phyloP scores from a whole-genome alignment of 495 filamentous ascomycete species.

The Podospora appendiculata region DNA sequence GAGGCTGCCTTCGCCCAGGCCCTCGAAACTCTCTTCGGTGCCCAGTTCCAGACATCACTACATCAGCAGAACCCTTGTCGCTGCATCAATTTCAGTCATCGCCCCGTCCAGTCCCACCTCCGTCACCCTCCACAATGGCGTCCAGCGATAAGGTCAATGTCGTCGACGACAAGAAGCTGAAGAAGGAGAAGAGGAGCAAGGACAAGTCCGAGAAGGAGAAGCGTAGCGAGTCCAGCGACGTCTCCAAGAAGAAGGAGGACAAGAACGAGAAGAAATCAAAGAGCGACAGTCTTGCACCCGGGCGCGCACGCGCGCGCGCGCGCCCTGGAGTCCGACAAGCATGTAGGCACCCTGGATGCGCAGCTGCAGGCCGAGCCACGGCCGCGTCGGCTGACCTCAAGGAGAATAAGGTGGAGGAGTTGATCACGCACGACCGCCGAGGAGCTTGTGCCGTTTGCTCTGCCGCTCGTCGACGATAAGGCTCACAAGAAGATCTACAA shows the following conservation, averaged over 20 bases:
- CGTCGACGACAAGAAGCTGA: conserved; percentile 10
- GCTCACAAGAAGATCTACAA: conserved; percentile 86
- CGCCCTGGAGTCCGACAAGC: conserved; percentile 11
- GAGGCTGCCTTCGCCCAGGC: not conserved
- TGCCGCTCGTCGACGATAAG: conserved; percentile 87
- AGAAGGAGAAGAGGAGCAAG: conserved; percentile 13
- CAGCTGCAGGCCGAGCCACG: conserved; percentile 18
- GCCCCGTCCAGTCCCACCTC: no score
- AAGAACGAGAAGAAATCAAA: conserved; percentile 55
- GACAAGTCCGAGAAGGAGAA: conserved; percentile 67
- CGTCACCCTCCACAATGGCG: no score
- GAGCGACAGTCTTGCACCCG: conserved; percentile 39
- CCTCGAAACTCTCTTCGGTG: not conserved
- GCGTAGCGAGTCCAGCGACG: conserved; percentile 67
- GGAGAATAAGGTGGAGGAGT: conserved; percentile 33
- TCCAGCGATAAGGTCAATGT: no score
- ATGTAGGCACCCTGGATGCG: conserved; percentile 25
- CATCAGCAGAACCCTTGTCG: no score
- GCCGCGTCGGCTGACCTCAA: conserved; percentile 14
- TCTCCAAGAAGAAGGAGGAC: conserved; percentile 55
- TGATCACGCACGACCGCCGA: conserved; percentile 48
- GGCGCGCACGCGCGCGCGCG: no score
- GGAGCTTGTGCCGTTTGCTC: conserved; percentile 86
- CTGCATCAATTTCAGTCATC: no score
- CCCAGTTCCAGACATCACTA: no score